These are phyloP conservation scores for Mycena indigotica DNA, from an alignment of 768 basidiomycete genomes.

Conservation along the genomic window DNA sequence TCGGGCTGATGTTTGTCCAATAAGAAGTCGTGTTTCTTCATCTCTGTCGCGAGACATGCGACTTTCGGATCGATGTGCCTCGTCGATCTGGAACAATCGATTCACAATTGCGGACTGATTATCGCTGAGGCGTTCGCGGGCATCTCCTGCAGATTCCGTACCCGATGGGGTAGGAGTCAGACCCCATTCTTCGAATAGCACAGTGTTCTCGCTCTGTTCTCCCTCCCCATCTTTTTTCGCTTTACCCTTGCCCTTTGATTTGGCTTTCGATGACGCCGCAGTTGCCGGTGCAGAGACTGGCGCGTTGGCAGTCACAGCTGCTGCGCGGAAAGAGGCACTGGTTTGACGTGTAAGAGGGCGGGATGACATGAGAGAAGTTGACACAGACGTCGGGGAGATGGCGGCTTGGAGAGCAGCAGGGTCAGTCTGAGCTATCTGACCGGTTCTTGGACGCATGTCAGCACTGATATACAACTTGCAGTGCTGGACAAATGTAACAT, in stretches of 20 bases:
- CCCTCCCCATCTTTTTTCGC: neutral
- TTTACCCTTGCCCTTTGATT: neutral
- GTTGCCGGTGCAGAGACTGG: no score
- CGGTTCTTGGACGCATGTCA: no score
- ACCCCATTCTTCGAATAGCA: neutral
- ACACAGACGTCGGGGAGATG: neutral
- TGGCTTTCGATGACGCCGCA: neutral
- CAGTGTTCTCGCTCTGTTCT: neutral
- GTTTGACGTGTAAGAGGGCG: conserved; percentile 3
- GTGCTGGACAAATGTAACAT: no score
- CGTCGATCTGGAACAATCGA: neutral
- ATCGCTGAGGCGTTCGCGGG: conserved; percentile 2
- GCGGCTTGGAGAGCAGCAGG: neutral
- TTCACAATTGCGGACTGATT: neutral
- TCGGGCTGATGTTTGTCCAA: neutral
- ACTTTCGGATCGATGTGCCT: neutral
- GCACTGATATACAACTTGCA: no score
- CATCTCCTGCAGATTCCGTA: neutral
- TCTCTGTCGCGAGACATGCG: neutral
- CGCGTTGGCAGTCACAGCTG: neutral
- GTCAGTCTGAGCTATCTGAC: neutral
- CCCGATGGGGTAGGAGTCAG: neutral
- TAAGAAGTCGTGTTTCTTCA: neutral
- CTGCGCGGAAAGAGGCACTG: neutral
- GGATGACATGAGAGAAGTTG: no score